phyloP scores from a whole-genome alignment of 805 yeast species.

The Metschnikowia shivogae region DNA sequence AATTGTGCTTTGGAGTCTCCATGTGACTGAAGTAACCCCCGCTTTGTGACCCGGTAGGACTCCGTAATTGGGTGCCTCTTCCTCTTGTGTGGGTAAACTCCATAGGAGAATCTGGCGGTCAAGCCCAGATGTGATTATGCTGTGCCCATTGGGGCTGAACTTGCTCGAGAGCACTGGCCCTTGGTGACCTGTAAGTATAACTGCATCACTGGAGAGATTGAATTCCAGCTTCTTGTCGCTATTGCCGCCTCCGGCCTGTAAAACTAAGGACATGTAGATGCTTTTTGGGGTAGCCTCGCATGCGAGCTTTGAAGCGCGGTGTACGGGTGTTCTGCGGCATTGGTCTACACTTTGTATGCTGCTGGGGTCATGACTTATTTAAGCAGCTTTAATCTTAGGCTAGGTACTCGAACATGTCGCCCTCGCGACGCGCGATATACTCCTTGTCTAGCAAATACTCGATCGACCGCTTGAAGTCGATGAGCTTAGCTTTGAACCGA shows the following conservation, averaged over 20 bases:
- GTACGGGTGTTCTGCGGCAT: conserved; percentile 2
- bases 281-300: neutral
- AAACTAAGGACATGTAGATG: conserved; percentile 8
- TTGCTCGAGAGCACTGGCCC: conserved; percentile 51
- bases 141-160: conserved; percentile 49
- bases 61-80: conserved; percentile 39
- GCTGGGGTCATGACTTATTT: no score
- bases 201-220: conserved; percentile 24
- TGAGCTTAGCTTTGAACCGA: conserved; percentile 79
- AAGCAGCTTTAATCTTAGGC: conserved; percentile 41
- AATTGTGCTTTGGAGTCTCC: conserved; percentile 43
- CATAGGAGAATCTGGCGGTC: conserved; percentile 51
- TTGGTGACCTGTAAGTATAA: conserved; percentile 47
- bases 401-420: conserved; percentile 72
- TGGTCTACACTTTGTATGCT: neutral
- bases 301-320: neutral
- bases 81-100: conserved; percentile 33
- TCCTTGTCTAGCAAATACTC: conserved; percentile 83
- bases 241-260: neutral
- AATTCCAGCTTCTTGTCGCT: neutral
- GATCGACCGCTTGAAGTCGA: conserved; percentile 83
- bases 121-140: conserved; percentile 59
- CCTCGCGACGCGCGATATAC: conserved; percentile 72
- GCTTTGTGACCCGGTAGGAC: conserved; percentile 53
- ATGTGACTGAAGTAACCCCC: conserved; percentile 57